Evolutionary conservation across 1,284 basidiomycete genomes (phyloP), one percentile per base, ranked within the genome.

Genomic region (Puccinia polysora): DNA sequence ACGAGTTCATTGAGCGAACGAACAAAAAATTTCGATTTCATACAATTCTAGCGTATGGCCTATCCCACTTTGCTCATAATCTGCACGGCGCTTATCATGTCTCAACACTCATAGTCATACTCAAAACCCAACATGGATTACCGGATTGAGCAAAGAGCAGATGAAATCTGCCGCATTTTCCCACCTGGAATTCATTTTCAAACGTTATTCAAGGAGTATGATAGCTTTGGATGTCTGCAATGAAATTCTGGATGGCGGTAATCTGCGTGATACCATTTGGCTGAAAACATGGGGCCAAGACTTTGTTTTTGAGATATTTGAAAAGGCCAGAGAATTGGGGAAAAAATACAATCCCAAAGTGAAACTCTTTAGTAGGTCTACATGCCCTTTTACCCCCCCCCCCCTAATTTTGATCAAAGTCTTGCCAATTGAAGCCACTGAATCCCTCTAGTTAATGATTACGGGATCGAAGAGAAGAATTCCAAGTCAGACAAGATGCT

Each of bases 221-320:
- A 56, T 56, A 14, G 5, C 58, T 2, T 2, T 60, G 5, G 58
- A 60, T 38, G 58, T 60, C 18, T 60, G 58, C 18, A 60, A 60
- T 38, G 58, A 60, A 38, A 60, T 60, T 23, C 2, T 60, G 15
- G 58, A 60, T 12, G 58, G 25, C 5, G 40, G 40, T n/a, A 38
- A 18, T 1, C 36, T 60, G 34, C 38, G 58, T 14, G 1, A 60
- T 1, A 60, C 36, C 3, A 8, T 60, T 10, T 60, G 58, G 58
- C 58, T 40, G 15, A 14, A 60, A n/a, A 60, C n/a, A 15, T 45
- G 36, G 36, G 58, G 58, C 36, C 6, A 60, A 60, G 58, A 60
- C 1, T 60, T 43, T 25, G 20, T 60, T 14, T 18, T 45, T 23
- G 58, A 60, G 34, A 60, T 60, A 32, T 60, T 23, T 23, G 30